A percentile compares a stretch with the other conserved stretches of the same genome.
These are phyloP conservation scores for Thermomucor indicae-seudaticae DNA, from an alignment of 371 early-diverging fungal species.

Conservation along the genomic window DNA sequence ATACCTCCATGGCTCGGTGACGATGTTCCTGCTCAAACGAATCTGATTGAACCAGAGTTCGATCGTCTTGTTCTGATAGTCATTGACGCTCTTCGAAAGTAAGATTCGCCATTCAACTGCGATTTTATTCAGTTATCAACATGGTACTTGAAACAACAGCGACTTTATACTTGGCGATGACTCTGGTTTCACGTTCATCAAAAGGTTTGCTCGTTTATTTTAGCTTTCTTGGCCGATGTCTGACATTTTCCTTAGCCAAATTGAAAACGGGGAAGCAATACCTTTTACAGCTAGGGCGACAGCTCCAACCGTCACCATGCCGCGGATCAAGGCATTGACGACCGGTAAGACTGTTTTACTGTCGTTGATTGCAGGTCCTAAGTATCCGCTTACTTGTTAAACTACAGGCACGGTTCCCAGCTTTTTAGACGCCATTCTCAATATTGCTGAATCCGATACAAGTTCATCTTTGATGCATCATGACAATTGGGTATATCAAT, in stretches of 20 bases:
- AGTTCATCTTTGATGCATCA: conserved; percentile 63
- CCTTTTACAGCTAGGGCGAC: conserved; percentile 72
- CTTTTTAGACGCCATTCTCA: conserved; percentile 75
- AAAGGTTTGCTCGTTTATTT: conserved; percentile 44
- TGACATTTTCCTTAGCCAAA: conserved; percentile 31
- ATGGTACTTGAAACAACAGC: conserved; percentile 33
- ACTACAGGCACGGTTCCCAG: conserved; percentile 54
- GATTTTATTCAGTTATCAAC: neutral
- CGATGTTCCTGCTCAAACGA: neutral
- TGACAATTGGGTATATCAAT: conserved; percentile 74
- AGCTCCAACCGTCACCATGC: conserved; percentile 94
- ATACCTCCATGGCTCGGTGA: conserved; percentile 2
- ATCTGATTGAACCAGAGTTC: conserved; percentile 45
- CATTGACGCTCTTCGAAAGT: conserved; percentile 77
- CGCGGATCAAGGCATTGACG: conserved; percentile 91
- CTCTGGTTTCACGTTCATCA: conserved; percentile 62
- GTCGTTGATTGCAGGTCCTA: neutral
- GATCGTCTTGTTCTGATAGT: conserved; percentile 75
- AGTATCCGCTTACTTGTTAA: neutral
- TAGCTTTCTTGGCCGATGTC: neutral
- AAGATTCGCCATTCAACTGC: conserved; percentile 1
- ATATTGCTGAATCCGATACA: conserved; percentile 81
- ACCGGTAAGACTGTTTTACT: conserved; percentile 63
- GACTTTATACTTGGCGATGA: conserved; percentile 71
- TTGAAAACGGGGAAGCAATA: conserved; percentile 43